These are phyloP conservation scores for Pseudocercospora fijiensis DNA, from an alignment of 2,329 filamentous ascomycete genomes.

Conservation along the genomic window DNA sequence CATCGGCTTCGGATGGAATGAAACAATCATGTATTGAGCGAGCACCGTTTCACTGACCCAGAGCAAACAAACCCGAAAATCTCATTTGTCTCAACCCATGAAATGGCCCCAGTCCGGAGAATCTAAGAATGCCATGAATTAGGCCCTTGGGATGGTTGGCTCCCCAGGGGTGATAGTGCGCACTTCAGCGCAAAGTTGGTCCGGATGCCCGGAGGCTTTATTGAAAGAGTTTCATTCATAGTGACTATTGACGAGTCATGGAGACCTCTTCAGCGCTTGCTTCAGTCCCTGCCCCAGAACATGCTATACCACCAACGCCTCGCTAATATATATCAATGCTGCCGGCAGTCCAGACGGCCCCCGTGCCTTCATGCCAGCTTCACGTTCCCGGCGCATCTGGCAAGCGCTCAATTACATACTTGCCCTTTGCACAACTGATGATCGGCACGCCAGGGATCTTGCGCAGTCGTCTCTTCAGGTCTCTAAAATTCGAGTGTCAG, in stretches of 20 bases:
- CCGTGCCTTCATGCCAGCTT: conserved; percentile 1
- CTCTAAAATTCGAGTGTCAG: conserved; percentile 34
- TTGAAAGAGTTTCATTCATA: not conserved
- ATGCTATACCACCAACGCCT: conserved; percentile 12
- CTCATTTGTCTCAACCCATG: too few relatives aligned
- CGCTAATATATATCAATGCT: conserved; percentile 12
- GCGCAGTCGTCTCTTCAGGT: conserved; percentile 76
- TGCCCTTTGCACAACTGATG: conserved; percentile 79
- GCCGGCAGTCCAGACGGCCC: not conserved
- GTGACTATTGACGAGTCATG: not conserved
- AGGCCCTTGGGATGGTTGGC: too few relatives aligned
- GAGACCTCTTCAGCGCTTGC: not conserved
- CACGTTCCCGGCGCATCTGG: conserved; percentile 75
- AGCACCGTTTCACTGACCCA: too few relatives aligned
- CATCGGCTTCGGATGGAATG: too few relatives aligned
- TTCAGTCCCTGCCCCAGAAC: not conserved
- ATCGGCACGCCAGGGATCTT: conserved; percentile 78
- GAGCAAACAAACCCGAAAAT: too few relatives aligned
- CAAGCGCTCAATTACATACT: conserved; percentile 90
- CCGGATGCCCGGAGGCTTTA: not conserved
- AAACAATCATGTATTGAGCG: too few relatives aligned
- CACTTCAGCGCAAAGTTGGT: too few relatives aligned
- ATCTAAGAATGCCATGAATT: too few relatives aligned
- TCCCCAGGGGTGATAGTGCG: too few relatives aligned
- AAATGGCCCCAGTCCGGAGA: too few relatives aligned